Evolutionary conservation across 768 basidiomycete species (phyloP).

Genomic region (Mycena haematopus): DNA sequence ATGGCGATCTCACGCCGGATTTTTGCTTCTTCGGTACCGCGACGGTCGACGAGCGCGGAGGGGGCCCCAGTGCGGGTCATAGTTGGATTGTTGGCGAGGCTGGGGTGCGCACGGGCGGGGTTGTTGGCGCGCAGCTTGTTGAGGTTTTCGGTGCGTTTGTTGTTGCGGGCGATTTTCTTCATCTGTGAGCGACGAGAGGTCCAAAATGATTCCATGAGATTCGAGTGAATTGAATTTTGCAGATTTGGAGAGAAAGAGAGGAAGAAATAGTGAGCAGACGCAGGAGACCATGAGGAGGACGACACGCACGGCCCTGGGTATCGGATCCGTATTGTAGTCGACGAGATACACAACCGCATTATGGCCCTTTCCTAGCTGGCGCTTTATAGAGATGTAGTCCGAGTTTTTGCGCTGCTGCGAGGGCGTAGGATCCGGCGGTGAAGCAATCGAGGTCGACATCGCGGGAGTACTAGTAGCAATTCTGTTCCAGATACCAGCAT

Average conservation of each 20-base stretch:
- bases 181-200: slow-evolving; percentile 5
- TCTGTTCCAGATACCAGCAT: too few relatives aligned
- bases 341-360: slow-evolving; percentile 27
- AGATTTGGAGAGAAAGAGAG: background rate
- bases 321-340: slow-evolving; percentile 24
- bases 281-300: too few relatives aligned
- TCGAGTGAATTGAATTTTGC: too few relatives aligned
- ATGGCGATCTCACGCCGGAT: slow-evolving; percentile 95
- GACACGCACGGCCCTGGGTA: slow-evolving; percentile 19
- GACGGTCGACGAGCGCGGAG: slow-evolving; percentile 67
- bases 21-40: slow-evolving; percentile 78
- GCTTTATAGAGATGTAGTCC: slow-evolving; percentile 16
- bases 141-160: slow-evolving; percentile 29
- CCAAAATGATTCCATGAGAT: background rate
- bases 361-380: slow-evolving; percentile 24
- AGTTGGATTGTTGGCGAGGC: too few relatives aligned
- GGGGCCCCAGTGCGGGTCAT: background rate
- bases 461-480: too few relatives aligned
- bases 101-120: slow-evolving; percentile 20
- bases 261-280: too few relatives aligned
- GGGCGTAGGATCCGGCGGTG: background rate
- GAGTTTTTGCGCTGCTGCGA: background rate
- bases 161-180: slow-evolving; percentile 30
- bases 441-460: too few relatives aligned
- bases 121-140: slow-evolving; percentile 29